Evolutionary conservation across 2,329 filamentous ascomycete species (phyloP), one percentile per base, ranked within the genome.

Genomic region (Byssochlamys sp.): DNA sequence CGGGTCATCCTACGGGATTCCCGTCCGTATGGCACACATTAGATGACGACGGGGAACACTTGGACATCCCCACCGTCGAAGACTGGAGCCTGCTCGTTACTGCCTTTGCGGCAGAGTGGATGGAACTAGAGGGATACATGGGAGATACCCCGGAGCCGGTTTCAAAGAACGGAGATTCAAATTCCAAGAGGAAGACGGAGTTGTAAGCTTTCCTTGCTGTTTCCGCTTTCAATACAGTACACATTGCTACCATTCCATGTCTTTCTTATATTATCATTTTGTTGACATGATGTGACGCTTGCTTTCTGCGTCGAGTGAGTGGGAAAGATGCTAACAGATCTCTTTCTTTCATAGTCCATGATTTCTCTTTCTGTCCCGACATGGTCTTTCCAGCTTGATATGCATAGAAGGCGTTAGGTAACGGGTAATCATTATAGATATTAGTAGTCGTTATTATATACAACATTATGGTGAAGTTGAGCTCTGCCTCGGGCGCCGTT

Each of bases 11-110:
- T 39, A 65, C 62, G 10, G 65, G 65, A 2, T 97, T 97, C 69
- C 91, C 91, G 0, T 55, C 63, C 0, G 88, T 95, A 1, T 99
- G 94, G 94, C 94, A 99, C 75, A 87, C 80, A 1, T 84, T 91
- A 66, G 77, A 85, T 0, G 94, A 99, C 68, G 87, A 96, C 65
- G 92, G 84, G 1, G 85, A 86, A 63, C 88, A 97, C 73, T 75
- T 99, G 57, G 90, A 99, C 71, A 77, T 87, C 63, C 78, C 83
- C 7, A 92, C 89, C 0, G 83, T 91, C 35, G 82, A 88, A 65
- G 94, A 99, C 72, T 99, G 94, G 94, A 84, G 88, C 19, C 85
- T 83, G 70, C 86, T 99, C 53, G 79, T 92, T 5, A 87, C 88
- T 0, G 91, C 85, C 0, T 99, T 97, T 75, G 82, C 85, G 33